Conservation (phyloP, 2,329 filamentous ascomycete species). For the Fusarium sp. region DNA sequence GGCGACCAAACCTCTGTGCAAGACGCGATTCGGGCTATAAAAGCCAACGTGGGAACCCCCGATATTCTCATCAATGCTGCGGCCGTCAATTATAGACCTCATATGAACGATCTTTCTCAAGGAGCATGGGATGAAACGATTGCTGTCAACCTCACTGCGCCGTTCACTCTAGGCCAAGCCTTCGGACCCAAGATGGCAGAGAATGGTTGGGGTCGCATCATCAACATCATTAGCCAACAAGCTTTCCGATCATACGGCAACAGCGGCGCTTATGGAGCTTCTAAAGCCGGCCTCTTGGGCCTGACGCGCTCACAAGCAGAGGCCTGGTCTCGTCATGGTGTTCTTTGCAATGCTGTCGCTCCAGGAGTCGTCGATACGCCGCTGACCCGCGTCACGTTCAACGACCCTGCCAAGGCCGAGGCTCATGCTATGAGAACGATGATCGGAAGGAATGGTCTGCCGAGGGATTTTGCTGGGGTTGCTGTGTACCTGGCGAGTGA, state of each 20-base stretch:
- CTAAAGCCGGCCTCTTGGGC: slow-evolving; percentile 47
- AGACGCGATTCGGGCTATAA: slow-evolving; percentile 35
- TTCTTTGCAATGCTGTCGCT: slow-evolving; percentile 50
- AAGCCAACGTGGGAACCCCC: slow-evolving; percentile 38
- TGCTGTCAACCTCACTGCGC: slow-evolving; percentile 49
- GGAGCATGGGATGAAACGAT: slow-evolving; percentile 48
- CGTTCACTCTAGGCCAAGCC: slow-evolving; percentile 47
- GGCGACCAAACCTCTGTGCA: slow-evolving; percentile 28
- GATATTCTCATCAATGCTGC: slow-evolving; percentile 51
- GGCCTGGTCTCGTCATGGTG: slow-evolving; percentile 49
- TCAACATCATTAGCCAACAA: slow-evolving; percentile 51
- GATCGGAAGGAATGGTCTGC: slow-evolving; percentile 48
- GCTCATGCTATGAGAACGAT: slow-evolving; percentile 47
- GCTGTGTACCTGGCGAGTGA: slow-evolving; percentile 47
- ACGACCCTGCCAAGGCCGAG: slow-evolving; percentile 33
- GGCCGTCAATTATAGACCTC: slow-evolving; percentile 46
- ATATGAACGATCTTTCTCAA: slow-evolving; percentile 45
- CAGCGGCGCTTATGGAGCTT: slow-evolving; percentile 50
- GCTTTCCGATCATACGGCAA: slow-evolving; percentile 48
- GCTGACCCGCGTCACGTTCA: slow-evolving; percentile 39
- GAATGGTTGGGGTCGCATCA: slow-evolving; percentile 48
- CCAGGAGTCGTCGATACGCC: slow-evolving; percentile 49
- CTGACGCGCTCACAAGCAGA: slow-evolving; percentile 51
- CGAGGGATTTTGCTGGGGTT: slow-evolving; percentile 48
- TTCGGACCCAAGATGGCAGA: slow-evolving; percentile 50